Percentiles rank a stretch among this genome's conserved stretches.
Conservation (phyloP, 495 filamentous ascomycete genomes). For the Podospora appendiculata region DNA sequence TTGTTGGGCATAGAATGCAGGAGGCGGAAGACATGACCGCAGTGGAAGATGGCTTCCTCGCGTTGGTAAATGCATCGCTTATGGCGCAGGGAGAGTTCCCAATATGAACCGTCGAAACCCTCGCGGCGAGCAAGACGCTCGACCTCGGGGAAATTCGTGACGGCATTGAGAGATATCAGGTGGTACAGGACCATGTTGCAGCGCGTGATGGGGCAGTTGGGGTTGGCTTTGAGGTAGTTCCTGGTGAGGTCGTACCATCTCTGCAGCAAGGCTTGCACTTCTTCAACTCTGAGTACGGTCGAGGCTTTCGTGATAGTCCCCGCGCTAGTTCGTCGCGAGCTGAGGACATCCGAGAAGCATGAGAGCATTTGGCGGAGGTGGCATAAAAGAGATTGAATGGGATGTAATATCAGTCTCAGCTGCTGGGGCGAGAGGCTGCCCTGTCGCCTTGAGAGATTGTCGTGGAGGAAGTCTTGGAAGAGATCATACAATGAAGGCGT, state of each 20-base stretch:
- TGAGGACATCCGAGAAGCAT: constrained; percentile 32
- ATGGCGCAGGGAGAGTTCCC: constrained; percentile 38
- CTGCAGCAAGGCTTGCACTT: constrained; percentile 47
- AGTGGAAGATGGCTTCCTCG: constrained; percentile 52
- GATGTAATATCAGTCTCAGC: constrained; percentile 44
- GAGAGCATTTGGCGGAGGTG: constrained; percentile 41
- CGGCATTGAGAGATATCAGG: constrained; percentile 52
- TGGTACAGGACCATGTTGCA: constrained; percentile 58
- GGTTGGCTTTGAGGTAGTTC: constrained; percentile 23
- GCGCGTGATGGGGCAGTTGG: constrained; percentile 30
- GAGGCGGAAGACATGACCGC: constrained; percentile 50
- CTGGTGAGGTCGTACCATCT: constrained; percentile 51
- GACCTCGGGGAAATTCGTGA: constrained; percentile 51
- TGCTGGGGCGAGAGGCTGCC: constrained; percentile 36
- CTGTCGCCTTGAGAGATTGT: constrained; percentile 27
- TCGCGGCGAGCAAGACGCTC: constrained; percentile 51
- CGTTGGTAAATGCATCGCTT: constrained; percentile 46
- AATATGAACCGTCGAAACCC: constrained; percentile 37
- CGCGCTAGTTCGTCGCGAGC: constrained; percentile 21
- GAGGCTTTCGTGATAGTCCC: constrained; percentile 40
- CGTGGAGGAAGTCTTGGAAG: constrained; percentile 47
- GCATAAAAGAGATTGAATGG: constrained; percentile 41
- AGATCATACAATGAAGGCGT: constrained; percentile 48
- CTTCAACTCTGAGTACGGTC: constrained; percentile 42
- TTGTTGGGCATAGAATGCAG: constrained; percentile 37